Evolutionary conservation across 1,284 basidiomycete genomes (phyloP).

Genomic region (Cutaneotrichosporon cyanovorans): DNA sequence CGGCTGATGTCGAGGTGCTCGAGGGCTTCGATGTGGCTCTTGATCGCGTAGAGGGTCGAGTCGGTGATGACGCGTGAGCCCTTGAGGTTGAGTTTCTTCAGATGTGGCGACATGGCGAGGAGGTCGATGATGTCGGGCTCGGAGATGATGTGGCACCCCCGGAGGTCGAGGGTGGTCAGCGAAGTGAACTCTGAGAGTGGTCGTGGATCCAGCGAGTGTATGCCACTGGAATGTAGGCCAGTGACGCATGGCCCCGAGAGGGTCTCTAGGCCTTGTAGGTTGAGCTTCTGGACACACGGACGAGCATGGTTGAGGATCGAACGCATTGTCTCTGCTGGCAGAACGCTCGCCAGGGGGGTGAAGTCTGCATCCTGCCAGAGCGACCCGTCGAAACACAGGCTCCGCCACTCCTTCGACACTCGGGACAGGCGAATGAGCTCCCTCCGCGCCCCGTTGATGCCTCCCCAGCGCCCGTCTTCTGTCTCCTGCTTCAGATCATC

Average conservation of each 20-base stretch:
- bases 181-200: constrained; percentile 12
- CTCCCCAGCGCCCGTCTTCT: constrained; percentile 60
- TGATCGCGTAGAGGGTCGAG: constrained; percentile 4
- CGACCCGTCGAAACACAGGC: constrained; percentile 75
- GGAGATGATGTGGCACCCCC: constrained; percentile 62
- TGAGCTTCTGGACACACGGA: constrained; percentile 59
- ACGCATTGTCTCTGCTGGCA: constrained; percentile 32
- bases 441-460: constrained; percentile 60
- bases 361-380: constrained; percentile 67
- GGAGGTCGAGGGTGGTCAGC: constrained; percentile 56
- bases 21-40: constrained; percentile 55
- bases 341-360: constrained; percentile 51
- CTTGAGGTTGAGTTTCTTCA: constrained; percentile 59
- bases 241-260: constrained; percentile 46
- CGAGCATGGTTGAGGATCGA: constrained; percentile 46
- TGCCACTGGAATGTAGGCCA: background rate
- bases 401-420: constrained; percentile 69
- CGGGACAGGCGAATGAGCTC: constrained; percentile 72
- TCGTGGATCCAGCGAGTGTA: background rate
- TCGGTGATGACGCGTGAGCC: constrained; percentile 48
- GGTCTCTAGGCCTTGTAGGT: constrained; percentile 59
- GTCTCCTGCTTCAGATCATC: constrained; percentile 47
- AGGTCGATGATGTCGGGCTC: constrained; percentile 62
- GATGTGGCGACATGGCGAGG: constrained; percentile 58
- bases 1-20: constrained; percentile 62